Evolutionary conservation across 2,329 filamentous ascomycete genomes (phyloP).

Genomic region (Aureobasidium leucospermi): DNA sequence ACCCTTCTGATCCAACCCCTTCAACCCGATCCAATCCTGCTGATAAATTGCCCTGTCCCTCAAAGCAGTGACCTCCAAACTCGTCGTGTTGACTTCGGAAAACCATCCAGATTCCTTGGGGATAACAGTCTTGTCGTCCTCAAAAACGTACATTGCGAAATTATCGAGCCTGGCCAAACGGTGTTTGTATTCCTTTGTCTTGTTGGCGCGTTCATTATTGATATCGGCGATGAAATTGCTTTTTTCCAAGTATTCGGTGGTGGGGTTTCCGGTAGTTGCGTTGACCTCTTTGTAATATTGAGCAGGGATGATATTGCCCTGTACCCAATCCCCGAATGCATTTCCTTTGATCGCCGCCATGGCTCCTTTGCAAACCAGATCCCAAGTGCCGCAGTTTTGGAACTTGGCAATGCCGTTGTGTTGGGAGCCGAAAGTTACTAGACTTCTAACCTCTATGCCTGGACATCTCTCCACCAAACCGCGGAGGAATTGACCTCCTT

Average conservation of each 20-base stretch:
- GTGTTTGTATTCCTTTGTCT: conserved; percentile 66
- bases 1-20: conserved; percentile 67
- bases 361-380: conserved; percentile 75
- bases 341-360: conserved; percentile 71
- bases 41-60: conserved; percentile 66
- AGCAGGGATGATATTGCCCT: conserved; percentile 75
- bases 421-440: conserved; percentile 84
- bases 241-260: conserved; percentile 62
- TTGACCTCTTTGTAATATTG: conserved; percentile 81
- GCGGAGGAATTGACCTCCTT: conserved; percentile 93
- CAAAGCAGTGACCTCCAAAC: conserved; percentile 56
- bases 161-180: conserved; percentile 64
- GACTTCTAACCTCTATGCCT: conserved; percentile 68
- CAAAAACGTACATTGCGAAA: conserved; percentile 86
- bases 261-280: conserved; percentile 46
- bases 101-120: conserved; percentile 93
- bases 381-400: conserved; percentile 59
- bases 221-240: conserved; percentile 91
- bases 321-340: conserved; percentile 72
- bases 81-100: conserved; percentile 68
- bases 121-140: conserved; percentile 74
- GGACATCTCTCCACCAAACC: conserved; percentile 87
- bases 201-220: conserved; percentile 78
- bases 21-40: conserved; percentile 91
- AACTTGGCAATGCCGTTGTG: conserved; percentile 90